These are phyloP conservation scores for Turnera subulata DNA, from an alignment of 345 rosid species.

Conservation along the genomic window DNA sequence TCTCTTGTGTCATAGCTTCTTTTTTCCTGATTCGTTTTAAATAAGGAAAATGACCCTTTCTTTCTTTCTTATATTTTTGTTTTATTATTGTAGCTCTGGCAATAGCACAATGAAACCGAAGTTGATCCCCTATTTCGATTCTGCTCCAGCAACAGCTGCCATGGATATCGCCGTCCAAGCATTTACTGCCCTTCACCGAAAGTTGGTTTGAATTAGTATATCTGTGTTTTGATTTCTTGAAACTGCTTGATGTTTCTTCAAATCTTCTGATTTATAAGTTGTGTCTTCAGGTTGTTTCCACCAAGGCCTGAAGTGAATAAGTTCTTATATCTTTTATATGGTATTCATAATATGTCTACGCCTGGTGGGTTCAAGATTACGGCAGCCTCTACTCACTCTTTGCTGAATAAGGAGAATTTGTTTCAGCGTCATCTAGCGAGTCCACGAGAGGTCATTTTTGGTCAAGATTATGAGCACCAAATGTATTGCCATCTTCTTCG, in stretches of 20 bases:
- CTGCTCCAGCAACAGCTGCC: too few relatives aligned
- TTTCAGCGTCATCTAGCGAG: conserved; percentile 24
- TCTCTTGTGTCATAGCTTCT: too few relatives aligned
- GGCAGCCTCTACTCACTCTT: conserved; percentile 45
- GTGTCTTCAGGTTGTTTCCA: conserved; percentile 35
- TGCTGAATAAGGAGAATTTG: conserved; percentile 15
- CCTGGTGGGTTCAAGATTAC: conserved; percentile 41
- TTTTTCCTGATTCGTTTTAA: too few relatives aligned
- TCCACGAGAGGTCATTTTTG: conserved; percentile 39
- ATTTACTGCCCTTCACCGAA: too few relatives aligned
- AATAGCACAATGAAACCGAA: conserved; percentile 43
- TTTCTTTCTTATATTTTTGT: background rate
- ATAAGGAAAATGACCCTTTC: background rate
- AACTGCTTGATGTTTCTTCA: conserved; percentile 9
- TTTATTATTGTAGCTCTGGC: conserved; percentile 31
- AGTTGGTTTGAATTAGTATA: conserved; percentile 35
- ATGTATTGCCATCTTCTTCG: conserved; percentile 52
- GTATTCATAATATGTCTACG: conserved; percentile 28
- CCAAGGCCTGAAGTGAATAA: conserved; percentile 29
- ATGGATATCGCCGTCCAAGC: too few relatives aligned
- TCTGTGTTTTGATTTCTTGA: conserved; percentile 31
- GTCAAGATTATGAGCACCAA: conserved; percentile 39
- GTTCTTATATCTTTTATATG: conserved; percentile 34
- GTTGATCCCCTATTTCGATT: conserved; percentile 42
- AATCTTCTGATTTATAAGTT: background rate